Evolutionary conservation across 2,329 filamentous ascomycete genomes (phyloP).

Genomic region (Paracoccidioides brasiliensis): DNA sequence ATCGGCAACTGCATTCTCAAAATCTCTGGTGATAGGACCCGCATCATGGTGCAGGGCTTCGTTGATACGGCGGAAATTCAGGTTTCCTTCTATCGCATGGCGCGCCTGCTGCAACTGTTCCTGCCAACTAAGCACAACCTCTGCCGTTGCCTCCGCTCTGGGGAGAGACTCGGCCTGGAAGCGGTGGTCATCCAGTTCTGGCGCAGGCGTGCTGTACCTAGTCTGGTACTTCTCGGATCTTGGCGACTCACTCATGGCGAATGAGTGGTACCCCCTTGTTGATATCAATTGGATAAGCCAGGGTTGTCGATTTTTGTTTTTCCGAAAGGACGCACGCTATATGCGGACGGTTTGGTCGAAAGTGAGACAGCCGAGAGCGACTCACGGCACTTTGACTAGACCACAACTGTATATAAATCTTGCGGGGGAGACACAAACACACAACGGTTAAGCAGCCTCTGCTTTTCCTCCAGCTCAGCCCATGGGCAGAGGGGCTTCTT

Average conservation of each 20-base stretch:
- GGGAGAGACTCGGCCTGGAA: slow-evolving; percentile 30
- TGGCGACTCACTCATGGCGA: slow-evolving; percentile 39
- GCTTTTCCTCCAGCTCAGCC: slow-evolving; percentile 31
- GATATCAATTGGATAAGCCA: neutral
- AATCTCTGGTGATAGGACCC: slow-evolving; percentile 56
- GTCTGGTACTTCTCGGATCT: slow-evolving; percentile 52
- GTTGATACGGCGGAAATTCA: slow-evolving; percentile 35
- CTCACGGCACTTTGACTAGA: slow-evolving; percentile 5
- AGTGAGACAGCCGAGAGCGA: slow-evolving; percentile 8
- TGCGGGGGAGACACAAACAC: slow-evolving; percentile 11
- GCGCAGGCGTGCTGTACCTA: slow-evolving; percentile 50
- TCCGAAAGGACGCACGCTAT: neutral
- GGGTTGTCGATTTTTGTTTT: neutral
- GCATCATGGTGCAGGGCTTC: slow-evolving; percentile 29
- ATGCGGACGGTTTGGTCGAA: neutral
- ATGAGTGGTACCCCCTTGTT: neutral
- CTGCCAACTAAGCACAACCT: slow-evolving; percentile 28
- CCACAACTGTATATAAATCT: slow-evolving; percentile 7
- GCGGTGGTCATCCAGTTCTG: slow-evolving; percentile 74
- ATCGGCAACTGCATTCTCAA: slow-evolving; percentile 73
- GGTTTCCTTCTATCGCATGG: slow-evolving; percentile 15
- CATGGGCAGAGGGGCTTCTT: slow-evolving; percentile 28
- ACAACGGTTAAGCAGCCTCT: slow-evolving; percentile 12
- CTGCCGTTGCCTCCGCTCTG: slow-evolving; percentile 25
- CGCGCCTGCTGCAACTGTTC: neutral